phyloP scores from a whole-genome alignment of 2,329 filamentous ascomycete species.

The Atkinsonella hypoxylon region DNA sequence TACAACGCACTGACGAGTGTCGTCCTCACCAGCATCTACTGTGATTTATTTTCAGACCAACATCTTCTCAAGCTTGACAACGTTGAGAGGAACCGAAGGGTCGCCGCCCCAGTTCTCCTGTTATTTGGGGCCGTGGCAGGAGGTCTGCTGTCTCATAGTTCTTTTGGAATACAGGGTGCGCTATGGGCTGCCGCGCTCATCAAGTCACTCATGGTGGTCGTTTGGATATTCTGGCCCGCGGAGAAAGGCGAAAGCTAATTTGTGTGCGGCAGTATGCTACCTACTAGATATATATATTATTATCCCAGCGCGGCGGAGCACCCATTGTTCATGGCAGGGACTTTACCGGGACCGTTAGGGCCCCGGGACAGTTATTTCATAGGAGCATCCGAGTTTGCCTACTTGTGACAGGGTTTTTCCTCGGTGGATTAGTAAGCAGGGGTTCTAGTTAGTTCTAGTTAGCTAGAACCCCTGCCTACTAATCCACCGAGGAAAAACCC shows the following conservation, averaged over 20 bases:
- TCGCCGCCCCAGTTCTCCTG: constrained; percentile 36
- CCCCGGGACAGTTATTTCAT: too few relatives aligned
- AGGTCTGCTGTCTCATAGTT: constrained; percentile 35
- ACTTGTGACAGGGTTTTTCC: too few relatives aligned
- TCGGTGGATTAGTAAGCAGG: too few relatives aligned
- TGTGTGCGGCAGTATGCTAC: not conserved
- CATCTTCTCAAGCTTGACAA: constrained; percentile 33
- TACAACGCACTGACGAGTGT: constrained; percentile 65
- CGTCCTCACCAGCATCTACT: constrained; percentile 72
- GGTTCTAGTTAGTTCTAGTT: too few relatives aligned
- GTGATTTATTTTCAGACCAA: constrained; percentile 61
- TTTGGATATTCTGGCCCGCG: constrained; percentile 50
- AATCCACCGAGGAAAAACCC: too few relatives aligned
- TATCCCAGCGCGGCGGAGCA: too few relatives aligned
- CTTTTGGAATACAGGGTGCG: constrained; percentile 37
- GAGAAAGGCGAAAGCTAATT: constrained; percentile 22
- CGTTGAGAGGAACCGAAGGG: constrained; percentile 37
- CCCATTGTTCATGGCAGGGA: too few relatives aligned
- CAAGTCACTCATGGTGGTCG: constrained; percentile 42
- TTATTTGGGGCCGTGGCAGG: constrained; percentile 37
- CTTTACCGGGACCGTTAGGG: too few relatives aligned
- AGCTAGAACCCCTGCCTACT: too few relatives aligned
- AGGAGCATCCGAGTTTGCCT: too few relatives aligned
- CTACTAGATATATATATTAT: too few relatives aligned
- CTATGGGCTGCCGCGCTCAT: constrained; percentile 48